Percentiles rank a stretch among this genome's conserved stretches.
phyloP scores from a whole-genome alignment of 345 rosid genomes.

The Raphanus raphanistrum region DNA sequence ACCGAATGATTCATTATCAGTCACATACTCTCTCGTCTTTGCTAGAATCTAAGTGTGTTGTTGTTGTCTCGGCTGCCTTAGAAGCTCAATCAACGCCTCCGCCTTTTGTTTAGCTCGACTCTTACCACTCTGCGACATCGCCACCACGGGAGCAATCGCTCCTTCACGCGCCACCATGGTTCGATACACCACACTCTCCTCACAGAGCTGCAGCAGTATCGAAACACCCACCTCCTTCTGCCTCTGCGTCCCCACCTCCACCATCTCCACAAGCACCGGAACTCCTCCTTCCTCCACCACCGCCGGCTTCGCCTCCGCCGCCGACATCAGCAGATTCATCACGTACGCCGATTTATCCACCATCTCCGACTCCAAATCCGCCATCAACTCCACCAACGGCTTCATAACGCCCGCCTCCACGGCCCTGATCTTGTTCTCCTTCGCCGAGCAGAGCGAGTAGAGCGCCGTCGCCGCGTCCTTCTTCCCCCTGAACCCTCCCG shows the following conservation, averaged over 20 bases:
- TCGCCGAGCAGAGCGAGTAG: conserved; percentile 72
- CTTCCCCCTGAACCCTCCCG: conserved; percentile 72
- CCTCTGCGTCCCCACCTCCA: conserved; percentile 79
- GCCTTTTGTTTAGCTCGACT: conserved; percentile 39
- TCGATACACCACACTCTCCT: conserved; percentile 60
- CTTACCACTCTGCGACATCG: conserved; percentile 51
- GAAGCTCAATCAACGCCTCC: conserved; percentile 38
- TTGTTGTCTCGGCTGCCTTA: not conserved
- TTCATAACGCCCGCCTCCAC: conserved; percentile 79
- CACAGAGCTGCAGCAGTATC: conserved; percentile 47
- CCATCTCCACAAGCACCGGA: conserved; percentile 87
- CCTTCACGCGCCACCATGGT: conserved; percentile 91
- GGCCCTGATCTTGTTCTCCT: conserved; percentile 82
- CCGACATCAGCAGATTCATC: conserved; percentile 52
- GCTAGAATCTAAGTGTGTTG: not conserved
- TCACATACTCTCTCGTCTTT: not conserved
- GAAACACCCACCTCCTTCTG: not conserved
- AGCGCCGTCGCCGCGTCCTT: conserved; percentile 94
- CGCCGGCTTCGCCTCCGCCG: conserved; percentile 64
- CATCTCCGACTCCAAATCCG: conserved; percentile 91
- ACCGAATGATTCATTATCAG: not conserved
- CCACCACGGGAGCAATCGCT: conserved; percentile 84
- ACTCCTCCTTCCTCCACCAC: conserved; percentile 86
- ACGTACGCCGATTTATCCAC: conserved; percentile 90
- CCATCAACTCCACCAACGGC: conserved; percentile 88